Conservation (phyloP, 768 basidiomycete genomes). For the Phanerodontia chrysosporium region DNA sequence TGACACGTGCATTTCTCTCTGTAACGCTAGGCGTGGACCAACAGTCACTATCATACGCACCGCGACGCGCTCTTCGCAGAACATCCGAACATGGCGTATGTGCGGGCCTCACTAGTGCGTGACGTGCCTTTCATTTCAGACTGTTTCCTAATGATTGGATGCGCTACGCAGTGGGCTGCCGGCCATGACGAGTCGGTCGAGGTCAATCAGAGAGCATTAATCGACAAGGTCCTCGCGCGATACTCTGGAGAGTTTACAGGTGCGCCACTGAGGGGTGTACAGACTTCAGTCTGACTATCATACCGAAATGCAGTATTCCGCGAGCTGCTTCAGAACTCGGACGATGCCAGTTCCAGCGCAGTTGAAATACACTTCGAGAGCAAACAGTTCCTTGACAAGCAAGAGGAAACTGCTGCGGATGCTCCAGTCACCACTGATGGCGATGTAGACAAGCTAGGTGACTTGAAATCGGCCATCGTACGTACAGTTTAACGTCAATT, state of each 20-base stretch:
- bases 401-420: slow-evolving; percentile 18
- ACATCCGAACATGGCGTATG: not conserved
- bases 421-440: slow-evolving; percentile 4
- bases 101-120: slow-evolving; percentile 9
- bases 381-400: slow-evolving; percentile 37
- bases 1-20: too few relatives aligned
- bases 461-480: slow-evolving; percentile 62
- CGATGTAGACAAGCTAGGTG: slow-evolving; percentile 38
- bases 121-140: too few relatives aligned
- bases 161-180: slow-evolving; percentile 36
- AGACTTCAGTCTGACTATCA: not conserved
- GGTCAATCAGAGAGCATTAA: slow-evolving; percentile 93
- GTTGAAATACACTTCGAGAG: slow-evolving; percentile 84
- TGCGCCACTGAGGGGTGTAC: slow-evolving; percentile 20
- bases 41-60: too few relatives aligned
- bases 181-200: slow-evolving; percentile 81
- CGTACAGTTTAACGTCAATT: slow-evolving; percentile 14
- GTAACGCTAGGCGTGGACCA: too few relatives aligned
- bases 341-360: slow-evolving; percentile 75
- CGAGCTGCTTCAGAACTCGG: slow-evolving; percentile 93
- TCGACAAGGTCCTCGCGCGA: slow-evolving; percentile 93
- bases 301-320: slow-evolving; percentile 49
- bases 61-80: too few relatives aligned
- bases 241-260: slow-evolving; percentile 94
- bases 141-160: too few relatives aligned